phyloP scores from a whole-genome alignment of 1,139 yeast genomes.

The Kodamaea plutei region DNA sequence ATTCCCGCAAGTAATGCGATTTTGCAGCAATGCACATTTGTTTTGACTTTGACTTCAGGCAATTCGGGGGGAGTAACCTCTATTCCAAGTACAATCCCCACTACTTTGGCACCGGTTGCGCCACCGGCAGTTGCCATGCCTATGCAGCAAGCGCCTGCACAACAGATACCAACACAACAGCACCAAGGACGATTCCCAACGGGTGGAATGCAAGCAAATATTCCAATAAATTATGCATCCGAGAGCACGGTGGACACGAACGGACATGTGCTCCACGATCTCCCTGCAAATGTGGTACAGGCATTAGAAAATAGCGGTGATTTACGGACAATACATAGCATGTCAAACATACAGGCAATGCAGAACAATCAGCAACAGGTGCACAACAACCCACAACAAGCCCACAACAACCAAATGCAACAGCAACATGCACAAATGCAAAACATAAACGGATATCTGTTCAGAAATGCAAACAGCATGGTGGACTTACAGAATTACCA shows the following conservation, averaged over 20 bases:
- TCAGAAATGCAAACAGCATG: slow-evolving; percentile 35
- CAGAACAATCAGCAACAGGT: slow-evolving; percentile 9
- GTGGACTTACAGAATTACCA: slow-evolving; percentile 26
- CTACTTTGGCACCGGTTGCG: slow-evolving; percentile 18
- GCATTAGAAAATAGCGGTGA: slow-evolving; percentile 12
- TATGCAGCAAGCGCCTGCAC: slow-evolving; percentile 1
- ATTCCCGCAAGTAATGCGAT: slow-evolving; percentile 5
- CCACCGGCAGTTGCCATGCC: neutral
- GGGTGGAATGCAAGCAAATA: neutral
- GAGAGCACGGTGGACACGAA: slow-evolving; percentile 9
- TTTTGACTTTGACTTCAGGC: slow-evolving; percentile 21
- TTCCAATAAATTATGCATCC: slow-evolving; percentile 1
- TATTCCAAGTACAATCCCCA: slow-evolving; percentile 33
- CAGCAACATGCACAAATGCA: slow-evolving; percentile 9
- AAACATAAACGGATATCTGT: slow-evolving; percentile 13
- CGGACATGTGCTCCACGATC: slow-evolving; percentile 8
- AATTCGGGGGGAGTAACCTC: slow-evolving; percentile 18
- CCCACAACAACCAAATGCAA: slow-evolving; percentile 5
- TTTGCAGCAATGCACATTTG: slow-evolving; percentile 17
- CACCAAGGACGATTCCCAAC: neutral
- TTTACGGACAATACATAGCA: slow-evolving; percentile 34
- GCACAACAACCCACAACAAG: slow-evolving; percentile 4
- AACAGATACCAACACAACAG: slow-evolving; percentile 1
- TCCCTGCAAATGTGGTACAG: slow-evolving; percentile 4
- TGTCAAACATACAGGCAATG: slow-evolving; percentile 31